Percentiles rank a stretch among this genome's conserved stretches.
Conservation (phyloP, 2,329 filamentous ascomycete species). For the Claviceps arundinis region DNA sequence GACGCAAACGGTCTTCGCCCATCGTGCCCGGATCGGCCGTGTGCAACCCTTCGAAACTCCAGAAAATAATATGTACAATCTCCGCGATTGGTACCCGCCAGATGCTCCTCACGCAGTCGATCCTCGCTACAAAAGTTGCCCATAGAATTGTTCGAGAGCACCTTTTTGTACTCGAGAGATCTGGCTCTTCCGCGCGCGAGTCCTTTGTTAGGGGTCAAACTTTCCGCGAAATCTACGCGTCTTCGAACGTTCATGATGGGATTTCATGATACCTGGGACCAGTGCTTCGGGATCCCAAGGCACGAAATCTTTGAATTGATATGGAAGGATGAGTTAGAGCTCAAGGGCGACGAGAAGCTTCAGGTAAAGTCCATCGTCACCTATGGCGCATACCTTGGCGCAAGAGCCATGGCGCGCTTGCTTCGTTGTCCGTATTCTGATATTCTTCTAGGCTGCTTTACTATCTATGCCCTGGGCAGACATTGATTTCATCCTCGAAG, state of each 20-base stretch:
- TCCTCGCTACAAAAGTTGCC: conserved; percentile 27
- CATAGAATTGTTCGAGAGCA: conserved; percentile 38
- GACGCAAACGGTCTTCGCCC: no score
- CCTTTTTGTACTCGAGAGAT: conserved; percentile 37
- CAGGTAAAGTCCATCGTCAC: conserved; percentile 25
- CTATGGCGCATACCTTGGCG: not conserved
- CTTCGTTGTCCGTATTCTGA: not conserved
- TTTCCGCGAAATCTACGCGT: conserved; percentile 28
- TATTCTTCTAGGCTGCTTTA: conserved; percentile 25
- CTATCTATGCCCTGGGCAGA: conserved; percentile 30
- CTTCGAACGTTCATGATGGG: conserved; percentile 23
- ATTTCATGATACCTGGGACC: conserved; percentile 26
- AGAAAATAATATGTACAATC: no score
- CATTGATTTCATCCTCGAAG: conserved; percentile 32
- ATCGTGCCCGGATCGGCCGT: no score
- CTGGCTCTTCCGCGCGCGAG: conserved; percentile 32
- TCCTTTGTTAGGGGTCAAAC: conserved; percentile 26
- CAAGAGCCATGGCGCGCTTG: not conserved
- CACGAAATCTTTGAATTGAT: not conserved
- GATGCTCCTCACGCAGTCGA: conserved; percentile 14
- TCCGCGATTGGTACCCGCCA: conserved; percentile 17
- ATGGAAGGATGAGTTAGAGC: not conserved
- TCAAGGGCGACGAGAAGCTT: conserved; percentile 25
- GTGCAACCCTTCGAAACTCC: no score
- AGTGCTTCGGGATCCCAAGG: conserved; percentile 18